Evolutionary conservation across 805 yeast genomes (phyloP).

Genomic region (Millerozyma miso): DNA sequence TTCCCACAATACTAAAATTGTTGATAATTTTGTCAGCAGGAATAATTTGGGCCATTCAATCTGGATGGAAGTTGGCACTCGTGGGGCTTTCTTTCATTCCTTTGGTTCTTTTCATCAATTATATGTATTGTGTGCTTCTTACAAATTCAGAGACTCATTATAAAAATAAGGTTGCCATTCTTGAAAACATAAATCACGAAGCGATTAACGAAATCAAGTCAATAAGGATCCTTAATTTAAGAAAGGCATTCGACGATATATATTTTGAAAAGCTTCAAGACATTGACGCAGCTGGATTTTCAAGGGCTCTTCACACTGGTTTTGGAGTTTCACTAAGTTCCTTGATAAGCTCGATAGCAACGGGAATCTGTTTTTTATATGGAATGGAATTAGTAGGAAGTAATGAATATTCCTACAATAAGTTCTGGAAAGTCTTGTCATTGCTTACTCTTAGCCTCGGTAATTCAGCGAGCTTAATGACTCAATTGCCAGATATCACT

Average conservation of each 20-base stretch:
- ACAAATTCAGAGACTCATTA: slow-evolving; percentile 57
- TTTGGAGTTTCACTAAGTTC: slow-evolving; percentile 59
- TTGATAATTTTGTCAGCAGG: slow-evolving; percentile 56
- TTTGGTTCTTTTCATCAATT: slow-evolving; percentile 48
- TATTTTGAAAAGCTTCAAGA: slow-evolving; percentile 26
- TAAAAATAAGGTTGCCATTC: slow-evolving; percentile 48
- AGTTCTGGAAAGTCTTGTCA: slow-evolving; percentile 65
- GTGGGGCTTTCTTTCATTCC: slow-evolving; percentile 81
- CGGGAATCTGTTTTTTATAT: slow-evolving; percentile 71
- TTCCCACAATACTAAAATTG: slow-evolving; percentile 52
- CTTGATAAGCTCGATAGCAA: slow-evolving; percentile 54
- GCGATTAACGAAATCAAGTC: slow-evolving; percentile 58
- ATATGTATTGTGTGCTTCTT: slow-evolving; percentile 47
- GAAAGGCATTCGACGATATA: slow-evolving; percentile 39
- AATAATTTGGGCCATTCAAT: slow-evolving; percentile 66
- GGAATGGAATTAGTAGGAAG: slow-evolving; percentile 69
- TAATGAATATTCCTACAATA: slow-evolving; percentile 51
- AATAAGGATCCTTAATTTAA: slow-evolving; percentile 53
- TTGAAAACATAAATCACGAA: slow-evolving; percentile 53
- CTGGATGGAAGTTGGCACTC: slow-evolving; percentile 84
- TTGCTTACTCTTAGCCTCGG: slow-evolving; percentile 70
- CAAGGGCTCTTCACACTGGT: slow-evolving; percentile 60
- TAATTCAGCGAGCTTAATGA: slow-evolving; percentile 54
- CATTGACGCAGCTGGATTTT: slow-evolving; percentile 38
- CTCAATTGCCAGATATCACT: slow-evolving; percentile 72